These are phyloP conservation scores for Diaporthe sp. DNA, from an alignment of 2,329 filamentous ascomycete genomes.

Conservation along the genomic window DNA sequence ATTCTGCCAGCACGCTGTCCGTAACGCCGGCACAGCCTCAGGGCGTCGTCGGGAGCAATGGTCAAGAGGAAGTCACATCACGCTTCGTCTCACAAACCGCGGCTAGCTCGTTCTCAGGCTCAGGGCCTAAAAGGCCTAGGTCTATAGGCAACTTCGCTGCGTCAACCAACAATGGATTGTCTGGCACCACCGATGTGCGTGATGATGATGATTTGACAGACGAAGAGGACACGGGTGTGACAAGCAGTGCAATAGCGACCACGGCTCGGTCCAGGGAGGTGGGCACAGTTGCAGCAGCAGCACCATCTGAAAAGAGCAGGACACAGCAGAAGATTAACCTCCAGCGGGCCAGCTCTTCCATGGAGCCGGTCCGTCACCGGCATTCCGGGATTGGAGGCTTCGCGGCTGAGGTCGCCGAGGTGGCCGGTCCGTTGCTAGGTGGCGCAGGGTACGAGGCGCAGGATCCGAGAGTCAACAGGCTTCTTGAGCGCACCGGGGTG, in stretches of 20 bases:
- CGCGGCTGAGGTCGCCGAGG: conserved; percentile 53
- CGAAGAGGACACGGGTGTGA: conserved; percentile 56
- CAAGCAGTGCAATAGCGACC: conserved; percentile 39
- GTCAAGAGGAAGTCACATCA: conserved; percentile 65
- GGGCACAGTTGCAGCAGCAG: conserved; percentile 55
- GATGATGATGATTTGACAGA: conserved; percentile 47
- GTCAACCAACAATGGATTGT: conserved; percentile 38
- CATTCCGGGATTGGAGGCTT: conserved; percentile 46
- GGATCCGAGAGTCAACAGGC: conserved; percentile 73
- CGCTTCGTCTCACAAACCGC: conserved; percentile 67
- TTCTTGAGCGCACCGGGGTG: conserved; percentile 77
- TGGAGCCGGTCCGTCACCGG: conserved; percentile 73
- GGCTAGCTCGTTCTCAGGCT: conserved; percentile 60
- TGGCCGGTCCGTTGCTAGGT: conserved; percentile 62
- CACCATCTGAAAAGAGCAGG: conserved; percentile 69
- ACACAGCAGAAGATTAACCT: conserved; percentile 83
- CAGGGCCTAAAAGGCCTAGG: conserved; percentile 49
- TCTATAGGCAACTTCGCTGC: conserved; percentile 56
- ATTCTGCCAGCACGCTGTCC: conserved; percentile 47
- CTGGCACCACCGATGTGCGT: conserved; percentile 32
- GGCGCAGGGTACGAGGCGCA: conserved; percentile 68
- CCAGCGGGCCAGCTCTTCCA: conserved; percentile 78
- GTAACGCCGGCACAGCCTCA: conserved; percentile 46
- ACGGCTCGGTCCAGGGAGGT: conserved; percentile 46
- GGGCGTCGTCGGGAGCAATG: conserved; percentile 55